Conservation (phyloP, 1,139 yeast genomes). For the Zygosaccharomyces sapae region DNA sequence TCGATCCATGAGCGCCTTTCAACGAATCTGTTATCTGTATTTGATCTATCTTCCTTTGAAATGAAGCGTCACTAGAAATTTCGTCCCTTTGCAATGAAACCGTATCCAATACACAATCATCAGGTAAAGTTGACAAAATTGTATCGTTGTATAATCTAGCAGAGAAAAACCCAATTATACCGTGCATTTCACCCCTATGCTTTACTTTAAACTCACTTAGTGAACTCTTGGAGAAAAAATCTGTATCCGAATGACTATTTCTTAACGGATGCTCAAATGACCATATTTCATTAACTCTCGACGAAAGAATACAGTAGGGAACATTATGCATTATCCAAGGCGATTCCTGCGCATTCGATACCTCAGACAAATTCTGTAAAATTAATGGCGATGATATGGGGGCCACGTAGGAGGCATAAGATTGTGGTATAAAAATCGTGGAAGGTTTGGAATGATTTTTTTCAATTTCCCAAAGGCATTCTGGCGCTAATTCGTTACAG, state of each 20-base stretch:
- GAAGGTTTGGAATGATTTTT: constrained; percentile 30
- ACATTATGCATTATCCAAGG: constrained; percentile 62
- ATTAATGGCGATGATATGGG: constrained; percentile 61
- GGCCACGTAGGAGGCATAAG: constrained; percentile 55
- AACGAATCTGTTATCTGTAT: constrained; percentile 1
- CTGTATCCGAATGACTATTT: constrained; percentile 7
- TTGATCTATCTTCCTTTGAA: constrained; percentile 2
- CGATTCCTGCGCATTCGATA: constrained; percentile 38
- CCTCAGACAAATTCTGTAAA: constrained; percentile 35
- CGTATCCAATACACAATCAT: constrained; percentile 24
- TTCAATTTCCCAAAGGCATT: constrained; percentile 49
- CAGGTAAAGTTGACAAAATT: constrained; percentile 53
- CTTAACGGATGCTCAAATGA: constrained; percentile 47
- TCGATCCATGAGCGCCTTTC: constrained; percentile 1
- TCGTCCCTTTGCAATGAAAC: not conserved
- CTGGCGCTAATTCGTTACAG: constrained; percentile 89
- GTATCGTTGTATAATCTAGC: constrained; percentile 60
- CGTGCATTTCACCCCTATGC: constrained; percentile 57
- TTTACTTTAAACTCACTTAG: constrained; percentile 39
- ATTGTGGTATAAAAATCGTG: constrained; percentile 58
- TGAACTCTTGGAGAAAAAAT: constrained; percentile 17
- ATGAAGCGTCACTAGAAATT: constrained; percentile 1
- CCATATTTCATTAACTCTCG: constrained; percentile 49
- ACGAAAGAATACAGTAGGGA: constrained; percentile 45
- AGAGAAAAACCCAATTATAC: constrained; percentile 68